A percentile compares a stretch with the other conserved stretches of the same genome.
phyloP scores from a whole-genome alignment of 163 green algal species.

The Chloromonas sp. region DNA sequence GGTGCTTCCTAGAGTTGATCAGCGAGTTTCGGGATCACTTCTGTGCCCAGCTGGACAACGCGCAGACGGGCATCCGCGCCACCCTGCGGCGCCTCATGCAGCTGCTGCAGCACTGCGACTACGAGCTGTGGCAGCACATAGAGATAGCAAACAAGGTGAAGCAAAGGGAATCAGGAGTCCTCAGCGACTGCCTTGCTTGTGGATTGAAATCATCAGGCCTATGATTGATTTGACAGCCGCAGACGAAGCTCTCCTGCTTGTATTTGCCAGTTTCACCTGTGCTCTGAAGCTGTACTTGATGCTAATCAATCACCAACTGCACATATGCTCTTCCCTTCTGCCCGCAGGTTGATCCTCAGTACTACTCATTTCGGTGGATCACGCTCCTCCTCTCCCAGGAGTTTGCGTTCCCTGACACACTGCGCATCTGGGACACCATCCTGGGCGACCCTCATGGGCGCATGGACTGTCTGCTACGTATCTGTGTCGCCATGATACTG shows the following conservation, averaged over 20 bases:
- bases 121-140: conserved; percentile 57
- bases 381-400: conserved; percentile 87
- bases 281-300: too few species aligned
- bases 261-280: too few species aligned
- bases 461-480: conserved; percentile 68
- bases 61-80: conserved; percentile 69
- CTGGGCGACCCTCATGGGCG: conserved; percentile 58
- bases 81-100: conserved; percentile 67
- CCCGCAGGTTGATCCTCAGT: conserved; percentile 76
- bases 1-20: conserved; percentile 87
- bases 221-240: too few species aligned
- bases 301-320: too few species aligned
- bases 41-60: conserved; percentile 88
- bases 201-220: too few species aligned
- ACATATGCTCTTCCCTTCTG: too few species aligned
- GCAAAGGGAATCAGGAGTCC: too few species aligned
- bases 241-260: too few species aligned
- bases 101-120: conserved; percentile 60
- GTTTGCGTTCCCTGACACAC: conserved; percentile 75
- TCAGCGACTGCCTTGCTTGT: too few species aligned
- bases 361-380: conserved; percentile 94
- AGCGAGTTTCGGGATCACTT: conserved; percentile 90
- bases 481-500: conserved; percentile 83
- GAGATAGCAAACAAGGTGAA: conserved; percentile 42
- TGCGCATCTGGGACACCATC: conserved; percentile 89